These are phyloP conservation scores for Lathyrus sativus DNA, from an alignment of 306 rosid species.

Conservation along the genomic window DNA sequence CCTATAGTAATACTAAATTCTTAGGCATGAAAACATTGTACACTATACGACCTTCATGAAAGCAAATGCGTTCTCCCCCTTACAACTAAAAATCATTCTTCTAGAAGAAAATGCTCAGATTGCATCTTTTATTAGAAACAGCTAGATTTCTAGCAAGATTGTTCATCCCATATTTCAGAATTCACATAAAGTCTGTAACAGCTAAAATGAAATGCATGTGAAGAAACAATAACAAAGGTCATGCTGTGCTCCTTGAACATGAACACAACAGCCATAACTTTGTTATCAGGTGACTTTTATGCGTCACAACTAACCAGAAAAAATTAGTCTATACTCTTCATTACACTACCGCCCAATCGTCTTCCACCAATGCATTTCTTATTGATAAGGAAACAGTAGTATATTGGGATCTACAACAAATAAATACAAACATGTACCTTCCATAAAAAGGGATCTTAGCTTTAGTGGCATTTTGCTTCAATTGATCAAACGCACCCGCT, in stretches of 20 bases:
- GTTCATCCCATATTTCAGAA: too few species aligned
- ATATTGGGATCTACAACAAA: conserved; percentile 4
- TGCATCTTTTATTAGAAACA: too few species aligned
- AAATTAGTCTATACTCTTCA: not conserved
- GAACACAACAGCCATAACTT: conserved; percentile 5
- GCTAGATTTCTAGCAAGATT: too few species aligned
- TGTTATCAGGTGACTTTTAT: not conserved
- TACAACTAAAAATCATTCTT: too few species aligned
- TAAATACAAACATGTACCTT: conserved; percentile 54
- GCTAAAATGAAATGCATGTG: too few species aligned
- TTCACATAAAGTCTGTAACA: too few species aligned
- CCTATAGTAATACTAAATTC: not conserved
- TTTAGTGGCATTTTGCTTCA: conserved; percentile 90
- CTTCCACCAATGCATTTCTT: conserved; percentile 10
- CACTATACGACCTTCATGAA: too few species aligned
- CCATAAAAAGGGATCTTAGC: conserved; percentile 95
- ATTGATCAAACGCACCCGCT: conserved; percentile 97
- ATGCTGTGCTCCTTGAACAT: not conserved
- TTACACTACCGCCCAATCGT: not conserved
- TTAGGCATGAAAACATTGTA: not conserved
- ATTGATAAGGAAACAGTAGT: conserved; percentile 2
- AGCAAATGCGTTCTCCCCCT: too few species aligned
- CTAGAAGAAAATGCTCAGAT: too few species aligned
- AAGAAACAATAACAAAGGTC: too few species aligned
- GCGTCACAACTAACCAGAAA: not conserved